Percentiles rank a stretch among this genome's conserved stretches.
These are phyloP conservation scores for Trichoderma gamsii DNA, from an alignment of 495 filamentous ascomycete genomes.

Conservation along the genomic window DNA sequence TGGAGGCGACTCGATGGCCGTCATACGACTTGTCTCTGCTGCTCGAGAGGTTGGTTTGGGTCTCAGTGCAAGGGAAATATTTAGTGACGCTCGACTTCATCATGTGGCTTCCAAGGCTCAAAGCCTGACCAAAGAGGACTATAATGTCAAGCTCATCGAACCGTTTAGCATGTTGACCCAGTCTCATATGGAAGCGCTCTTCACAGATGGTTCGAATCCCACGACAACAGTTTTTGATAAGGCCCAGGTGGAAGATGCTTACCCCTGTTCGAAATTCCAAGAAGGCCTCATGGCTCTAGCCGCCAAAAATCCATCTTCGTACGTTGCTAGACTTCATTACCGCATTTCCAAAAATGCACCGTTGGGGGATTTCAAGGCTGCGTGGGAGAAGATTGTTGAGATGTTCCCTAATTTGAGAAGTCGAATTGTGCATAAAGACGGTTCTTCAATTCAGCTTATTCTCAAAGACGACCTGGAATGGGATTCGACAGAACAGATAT, in stretches of 20 bases:
- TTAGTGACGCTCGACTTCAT: slow-evolving; percentile 41
- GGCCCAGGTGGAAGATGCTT: slow-evolving; percentile 46
- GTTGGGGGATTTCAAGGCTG: background rate
- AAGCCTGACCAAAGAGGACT: background rate
- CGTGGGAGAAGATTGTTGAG: slow-evolving; percentile 6
- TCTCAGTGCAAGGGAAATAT: slow-evolving; percentile 13
- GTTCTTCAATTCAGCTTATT: slow-evolving; percentile 22
- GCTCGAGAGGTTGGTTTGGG: background rate
- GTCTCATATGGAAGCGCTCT: background rate
- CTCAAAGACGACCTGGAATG: slow-evolving; percentile 17
- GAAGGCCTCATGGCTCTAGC: slow-evolving; percentile 30
- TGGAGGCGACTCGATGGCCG: slow-evolving; percentile 38
- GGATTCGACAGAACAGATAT: background rate
- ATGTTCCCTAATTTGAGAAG: slow-evolving; percentile 57
- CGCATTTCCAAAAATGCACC: background rate
- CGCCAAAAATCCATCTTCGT: background rate
- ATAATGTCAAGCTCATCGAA: background rate
- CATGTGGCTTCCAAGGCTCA: background rate
- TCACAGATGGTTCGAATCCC: background rate
- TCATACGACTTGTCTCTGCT: slow-evolving; percentile 22
- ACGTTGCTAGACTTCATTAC: background rate
- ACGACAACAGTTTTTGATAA: background rate
- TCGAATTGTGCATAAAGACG: slow-evolving; percentile 22
- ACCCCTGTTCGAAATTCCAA: slow-evolving; percentile 54
- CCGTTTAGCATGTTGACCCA: slow-evolving; percentile 1